Percentiles rank a stretch among this genome's conserved stretches.
phyloP scores from a whole-genome alignment of 345 rosid genomes.

The Moringa oleifera region DNA sequence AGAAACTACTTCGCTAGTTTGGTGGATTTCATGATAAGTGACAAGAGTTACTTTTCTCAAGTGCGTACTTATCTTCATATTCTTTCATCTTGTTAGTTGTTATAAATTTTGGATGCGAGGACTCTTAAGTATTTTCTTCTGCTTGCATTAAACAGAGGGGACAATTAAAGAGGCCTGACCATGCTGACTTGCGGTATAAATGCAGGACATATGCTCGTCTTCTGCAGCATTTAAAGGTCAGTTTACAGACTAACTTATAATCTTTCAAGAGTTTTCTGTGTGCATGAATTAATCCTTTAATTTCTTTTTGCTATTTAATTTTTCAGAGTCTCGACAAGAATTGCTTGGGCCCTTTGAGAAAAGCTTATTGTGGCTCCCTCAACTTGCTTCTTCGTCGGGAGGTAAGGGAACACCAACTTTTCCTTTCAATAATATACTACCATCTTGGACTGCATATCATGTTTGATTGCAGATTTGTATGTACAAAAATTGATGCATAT shows the following conservation, averaged over 20 bases:
- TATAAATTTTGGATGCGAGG: constrained; percentile 5
- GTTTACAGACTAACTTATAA: constrained; percentile 7
- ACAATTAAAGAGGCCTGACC: constrained; percentile 98
- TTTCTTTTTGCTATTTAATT: constrained; percentile 9
- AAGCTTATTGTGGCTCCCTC: constrained; percentile 95
- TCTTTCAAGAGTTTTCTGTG: constrained; percentile 8
- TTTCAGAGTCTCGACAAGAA: constrained; percentile 86
- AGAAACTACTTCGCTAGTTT: constrained; percentile 93
- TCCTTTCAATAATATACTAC: constrained; percentile 6
- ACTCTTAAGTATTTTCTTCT: constrained; percentile 12
- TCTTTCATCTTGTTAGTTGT: constrained; percentile 6
- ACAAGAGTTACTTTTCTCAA: constrained; percentile 99
- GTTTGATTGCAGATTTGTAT: not conserved
- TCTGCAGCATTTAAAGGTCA: constrained; percentile 91
- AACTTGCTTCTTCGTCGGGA: constrained; percentile 98
- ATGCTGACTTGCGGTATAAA: constrained; percentile 96
- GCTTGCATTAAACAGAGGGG: constrained; percentile 65
- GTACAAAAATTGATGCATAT: not conserved
- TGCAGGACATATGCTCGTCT: constrained; percentile 99
- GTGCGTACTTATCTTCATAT: constrained; percentile 27
- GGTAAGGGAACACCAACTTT: constrained; percentile 42
- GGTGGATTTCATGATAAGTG: constrained; percentile 98
- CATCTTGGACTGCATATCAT: not conserved
- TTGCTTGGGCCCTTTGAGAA: constrained; percentile 84
- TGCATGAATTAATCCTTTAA: constrained; percentile 15